Evolutionary conservation across 1,139 yeast genomes (phyloP).

Genomic region (Yamadazyma sp.): DNA sequence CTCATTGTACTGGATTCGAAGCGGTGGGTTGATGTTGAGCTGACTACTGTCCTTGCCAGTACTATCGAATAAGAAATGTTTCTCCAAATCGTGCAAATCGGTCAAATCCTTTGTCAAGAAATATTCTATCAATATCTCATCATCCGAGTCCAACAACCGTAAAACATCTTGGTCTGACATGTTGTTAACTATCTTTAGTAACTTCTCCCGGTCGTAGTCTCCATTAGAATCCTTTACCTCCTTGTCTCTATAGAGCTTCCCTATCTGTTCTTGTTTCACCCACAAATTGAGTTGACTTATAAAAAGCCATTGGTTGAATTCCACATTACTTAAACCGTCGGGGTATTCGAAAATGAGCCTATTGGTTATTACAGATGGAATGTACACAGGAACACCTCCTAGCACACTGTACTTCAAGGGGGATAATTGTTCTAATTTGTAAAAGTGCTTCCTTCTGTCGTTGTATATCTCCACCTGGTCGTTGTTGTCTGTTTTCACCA

Average conservation of each 20-base stretch:
- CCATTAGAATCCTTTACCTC: slow-evolving; percentile 11
- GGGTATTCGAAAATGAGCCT: slow-evolving; percentile 30
- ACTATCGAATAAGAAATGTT: slow-evolving; percentile 20
- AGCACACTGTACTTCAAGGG: slow-evolving; percentile 33
- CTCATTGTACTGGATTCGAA: slow-evolving; percentile 18
- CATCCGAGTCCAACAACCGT: slow-evolving; percentile 23
- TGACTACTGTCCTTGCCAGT: slow-evolving; percentile 20
- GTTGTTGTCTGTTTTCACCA: slow-evolving; percentile 13
- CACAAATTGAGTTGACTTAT: slow-evolving; percentile 26
- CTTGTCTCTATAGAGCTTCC: slow-evolving; percentile 6
- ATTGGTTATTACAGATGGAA: slow-evolving; percentile 27
- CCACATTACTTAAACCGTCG: slow-evolving; percentile 12
- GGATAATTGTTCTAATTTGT: slow-evolving; percentile 32
- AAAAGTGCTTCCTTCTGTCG: slow-evolving; percentile 33
- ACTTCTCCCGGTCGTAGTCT: slow-evolving; percentile 16
- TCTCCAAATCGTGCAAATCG: slow-evolving; percentile 27
- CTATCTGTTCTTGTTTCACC: slow-evolving; percentile 22
- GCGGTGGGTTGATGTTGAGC: slow-evolving; percentile 11
- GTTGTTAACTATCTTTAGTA: slow-evolving; percentile 17
- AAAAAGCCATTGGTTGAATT: slow-evolving; percentile 23
- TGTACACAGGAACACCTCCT: slow-evolving; percentile 33
- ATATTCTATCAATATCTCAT: slow-evolving; percentile 30
- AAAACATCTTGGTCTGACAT: slow-evolving; percentile 21
- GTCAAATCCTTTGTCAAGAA: slow-evolving; percentile 30
- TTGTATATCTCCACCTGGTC: slow-evolving; percentile 23